phyloP scores from a whole-genome alignment of 164 flowering plant species.

The Piper betle region DNA sequence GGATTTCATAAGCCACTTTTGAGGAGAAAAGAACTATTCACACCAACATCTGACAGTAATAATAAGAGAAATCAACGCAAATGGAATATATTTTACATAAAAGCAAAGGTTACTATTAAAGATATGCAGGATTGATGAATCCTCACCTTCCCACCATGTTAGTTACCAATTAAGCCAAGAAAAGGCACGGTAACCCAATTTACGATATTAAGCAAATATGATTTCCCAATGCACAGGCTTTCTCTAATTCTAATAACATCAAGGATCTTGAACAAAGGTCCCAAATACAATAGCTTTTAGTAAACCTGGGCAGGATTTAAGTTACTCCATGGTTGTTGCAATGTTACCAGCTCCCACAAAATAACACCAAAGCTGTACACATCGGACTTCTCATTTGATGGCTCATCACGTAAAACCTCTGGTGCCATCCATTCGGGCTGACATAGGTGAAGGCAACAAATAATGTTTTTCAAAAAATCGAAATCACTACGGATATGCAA shows the following conservation, averaged over 20 bases:
- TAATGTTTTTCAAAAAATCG: not conserved
- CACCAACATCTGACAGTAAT: no score
- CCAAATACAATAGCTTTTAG: not conserved
- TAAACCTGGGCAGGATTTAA: slow-evolving; percentile 85
- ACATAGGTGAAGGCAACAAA: not conserved
- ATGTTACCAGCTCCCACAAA: slow-evolving; percentile 82
- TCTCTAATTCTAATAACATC: no score
- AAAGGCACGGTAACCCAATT: no score
- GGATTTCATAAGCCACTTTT: no score
- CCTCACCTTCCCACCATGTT: not conserved
- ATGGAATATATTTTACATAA: no score
- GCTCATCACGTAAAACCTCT: slow-evolving; percentile 94
- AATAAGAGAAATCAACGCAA: no score
- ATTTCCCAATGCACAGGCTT: no score
- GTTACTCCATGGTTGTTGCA: slow-evolving; percentile 89
- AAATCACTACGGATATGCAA: not conserved
- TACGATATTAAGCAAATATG: no score
- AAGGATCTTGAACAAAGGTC: not conserved
- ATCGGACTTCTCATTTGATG: slow-evolving; percentile 91
- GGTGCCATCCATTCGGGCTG: slow-evolving; percentile 99
- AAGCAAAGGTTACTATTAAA: no score
- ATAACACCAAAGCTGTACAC: slow-evolving; percentile 90
- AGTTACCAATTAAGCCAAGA: no score
- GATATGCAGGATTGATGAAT: not conserved
- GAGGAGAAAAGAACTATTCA: no score